Percentiles rank a stretch among this genome's conserved stretches.
Evolutionary conservation across 495 filamentous ascomycete genomes (phyloP).

Genomic region (Ascobolus immersus): DNA sequence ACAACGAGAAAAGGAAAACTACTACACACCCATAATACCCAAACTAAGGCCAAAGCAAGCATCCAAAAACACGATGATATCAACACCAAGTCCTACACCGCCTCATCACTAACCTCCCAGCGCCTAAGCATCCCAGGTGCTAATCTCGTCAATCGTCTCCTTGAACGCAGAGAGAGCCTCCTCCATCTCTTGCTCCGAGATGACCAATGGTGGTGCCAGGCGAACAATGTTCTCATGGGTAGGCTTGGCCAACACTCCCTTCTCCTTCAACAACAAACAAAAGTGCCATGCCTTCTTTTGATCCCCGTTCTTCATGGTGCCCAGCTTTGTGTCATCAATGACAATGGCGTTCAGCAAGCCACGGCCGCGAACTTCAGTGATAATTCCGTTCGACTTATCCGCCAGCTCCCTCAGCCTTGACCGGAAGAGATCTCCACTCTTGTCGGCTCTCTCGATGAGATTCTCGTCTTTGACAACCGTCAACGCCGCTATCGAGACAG

Average conservation of each 20-base stretch:
- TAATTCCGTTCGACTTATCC: too few relatives aligned
- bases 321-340: slow-evolving; percentile 67
- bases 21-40: too few relatives aligned
- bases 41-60: too few relatives aligned
- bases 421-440: slow-evolving; percentile 62
- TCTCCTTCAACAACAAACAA: slow-evolving; percentile 84
- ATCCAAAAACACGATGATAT: too few relatives aligned
- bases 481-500: slow-evolving; percentile 85
- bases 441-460: slow-evolving; percentile 56
- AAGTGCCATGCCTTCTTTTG: slow-evolving; percentile 91
- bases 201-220: slow-evolving; percentile 69
- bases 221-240: slow-evolving; percentile 96
- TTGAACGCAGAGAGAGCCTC: slow-evolving; percentile 47
- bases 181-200: slow-evolving; percentile 63
- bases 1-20: too few relatives aligned
- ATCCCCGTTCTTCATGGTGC: too few relatives aligned
- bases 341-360: slow-evolving; percentile 89
- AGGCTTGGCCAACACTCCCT: slow-evolving; percentile 89
- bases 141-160: slow-evolving; percentile 43
- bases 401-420: slow-evolving; percentile 38
- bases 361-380: slow-evolving; percentile 69
- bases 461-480: slow-evolving; percentile 82
- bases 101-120: too few relatives aligned
- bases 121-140: slow-evolving; percentile 13
- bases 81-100: too few relatives aligned